phyloP scores from a whole-genome alignment of 1,284 basidiomycete genomes.

The Ganoderma lingzhi region DNA sequence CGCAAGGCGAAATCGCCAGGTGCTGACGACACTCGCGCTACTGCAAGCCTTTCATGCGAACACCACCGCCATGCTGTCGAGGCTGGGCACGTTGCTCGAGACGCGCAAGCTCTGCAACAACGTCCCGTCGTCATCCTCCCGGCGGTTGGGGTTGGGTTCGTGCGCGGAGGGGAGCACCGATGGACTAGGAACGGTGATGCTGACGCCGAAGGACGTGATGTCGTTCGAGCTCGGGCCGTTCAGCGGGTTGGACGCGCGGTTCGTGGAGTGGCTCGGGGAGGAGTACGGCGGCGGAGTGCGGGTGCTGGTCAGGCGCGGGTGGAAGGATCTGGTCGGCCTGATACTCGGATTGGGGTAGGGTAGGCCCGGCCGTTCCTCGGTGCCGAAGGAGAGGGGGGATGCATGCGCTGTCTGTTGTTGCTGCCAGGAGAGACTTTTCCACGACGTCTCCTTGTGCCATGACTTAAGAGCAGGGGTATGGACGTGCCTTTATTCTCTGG shows the following conservation, averaged over 20 bases:
- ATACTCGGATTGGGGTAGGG: slow-evolving; percentile 51
- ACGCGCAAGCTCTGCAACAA: slow-evolving; percentile 31
- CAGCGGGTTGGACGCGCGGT: slow-evolving; percentile 70
- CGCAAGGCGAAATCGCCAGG: slow-evolving; percentile 50
- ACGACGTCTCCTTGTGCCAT: background rate
- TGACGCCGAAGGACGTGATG: slow-evolving; percentile 67
- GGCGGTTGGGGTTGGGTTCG: slow-evolving; percentile 9
- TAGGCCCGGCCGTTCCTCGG: slow-evolving; percentile 17
- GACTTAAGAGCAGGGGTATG: background rate
- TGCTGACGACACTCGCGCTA: slow-evolving; percentile 70
- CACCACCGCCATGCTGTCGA: slow-evolving; percentile 69
- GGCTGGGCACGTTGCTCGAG: slow-evolving; percentile 58
- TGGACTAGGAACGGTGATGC: slow-evolving; percentile 36
- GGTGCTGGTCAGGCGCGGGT: slow-evolving; percentile 54
- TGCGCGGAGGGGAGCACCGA: slow-evolving; percentile 22
- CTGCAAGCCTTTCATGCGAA: slow-evolving; percentile 79
- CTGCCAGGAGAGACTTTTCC: background rate
- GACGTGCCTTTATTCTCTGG: background rate
- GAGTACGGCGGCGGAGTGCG: slow-evolving; percentile 63
- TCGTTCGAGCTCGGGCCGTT: slow-evolving; percentile 76
- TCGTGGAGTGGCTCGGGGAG: slow-evolving; percentile 76
- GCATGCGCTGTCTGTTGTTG: background rate
- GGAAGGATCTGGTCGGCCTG: slow-evolving; percentile 57
- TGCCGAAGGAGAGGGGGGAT: background rate
- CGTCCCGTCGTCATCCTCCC: background rate